phyloP scores from a whole-genome alignment of 2,329 filamentous ascomycete species.

The Cryphonectria nitschkei region DNA sequence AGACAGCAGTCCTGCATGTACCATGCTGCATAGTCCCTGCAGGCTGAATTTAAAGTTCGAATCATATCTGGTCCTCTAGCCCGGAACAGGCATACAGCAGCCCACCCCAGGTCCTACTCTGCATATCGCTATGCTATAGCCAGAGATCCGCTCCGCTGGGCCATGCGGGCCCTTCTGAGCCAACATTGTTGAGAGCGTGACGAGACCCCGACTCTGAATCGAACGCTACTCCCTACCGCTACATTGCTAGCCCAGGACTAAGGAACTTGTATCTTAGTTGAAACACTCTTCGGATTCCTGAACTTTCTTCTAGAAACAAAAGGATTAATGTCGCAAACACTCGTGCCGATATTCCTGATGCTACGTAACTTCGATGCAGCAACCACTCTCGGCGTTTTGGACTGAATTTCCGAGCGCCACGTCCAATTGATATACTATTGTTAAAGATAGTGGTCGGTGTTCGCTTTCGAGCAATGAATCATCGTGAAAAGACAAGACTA shows the following conservation, averaged over 20 bases:
- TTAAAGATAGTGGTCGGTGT: not conserved
- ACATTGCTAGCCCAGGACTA: not conserved
- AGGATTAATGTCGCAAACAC: not conserved
- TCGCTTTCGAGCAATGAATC: not conserved
- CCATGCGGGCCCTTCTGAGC: not conserved
- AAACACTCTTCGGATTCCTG: not conserved
- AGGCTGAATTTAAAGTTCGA: not conserved
- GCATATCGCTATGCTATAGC: not conserved
- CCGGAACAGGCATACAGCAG: not conserved
- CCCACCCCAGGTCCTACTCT: not conserved
- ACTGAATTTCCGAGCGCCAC: not conserved
- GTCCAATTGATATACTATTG: not conserved
- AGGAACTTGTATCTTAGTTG: not conserved
- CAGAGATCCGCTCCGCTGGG: not conserved
- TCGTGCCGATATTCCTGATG: not conserved
- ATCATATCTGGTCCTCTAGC: not conserved
- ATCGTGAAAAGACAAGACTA: not conserved
- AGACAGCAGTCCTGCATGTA: not conserved
- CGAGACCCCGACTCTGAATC: not conserved
- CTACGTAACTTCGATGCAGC: not conserved
- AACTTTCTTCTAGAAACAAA: not conserved
- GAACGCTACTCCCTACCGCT: not conserved
- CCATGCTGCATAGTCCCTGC: not conserved
- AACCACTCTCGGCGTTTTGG: not conserved
- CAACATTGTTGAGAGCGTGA: too few relatives aligned